Percentiles rank a stretch among this genome's conserved stretches.
These are phyloP conservation scores for Phialophora verrucosa DNA, from an alignment of 2,329 filamentous ascomycete genomes.

Conservation along the genomic window DNA sequence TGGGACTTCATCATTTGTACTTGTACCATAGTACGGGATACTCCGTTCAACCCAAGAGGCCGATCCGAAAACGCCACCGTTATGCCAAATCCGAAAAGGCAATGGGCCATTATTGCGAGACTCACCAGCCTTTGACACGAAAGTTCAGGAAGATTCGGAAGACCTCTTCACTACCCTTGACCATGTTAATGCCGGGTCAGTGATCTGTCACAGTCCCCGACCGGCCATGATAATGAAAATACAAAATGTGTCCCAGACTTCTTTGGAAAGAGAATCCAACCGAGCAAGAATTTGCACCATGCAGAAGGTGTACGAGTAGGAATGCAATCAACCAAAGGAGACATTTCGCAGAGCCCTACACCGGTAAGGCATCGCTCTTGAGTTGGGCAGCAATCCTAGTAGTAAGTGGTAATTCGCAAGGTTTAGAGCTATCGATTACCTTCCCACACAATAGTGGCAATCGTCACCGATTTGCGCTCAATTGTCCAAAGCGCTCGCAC, in stretches of 20 bases:
- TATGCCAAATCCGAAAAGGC: slow-evolving; percentile 1
- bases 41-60: neutral
- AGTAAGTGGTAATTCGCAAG: neutral
- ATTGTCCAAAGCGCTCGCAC: neutral
- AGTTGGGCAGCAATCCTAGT: too few species aligned
- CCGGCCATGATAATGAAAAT: neutral
- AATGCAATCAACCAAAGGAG: slow-evolving; percentile 7
- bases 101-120: neutral
- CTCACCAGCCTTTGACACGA: slow-evolving; percentile 9
- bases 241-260: neutral
- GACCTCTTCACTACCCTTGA: neutral
- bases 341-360: neutral
- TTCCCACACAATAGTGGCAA: neutral
- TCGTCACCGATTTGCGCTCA: neutral
- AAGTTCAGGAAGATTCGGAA: neutral
- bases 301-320: slow-evolving; percentile 1
- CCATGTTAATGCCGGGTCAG: neutral
- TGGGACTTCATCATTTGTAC: slow-evolving; percentile 6
- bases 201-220: neutral
- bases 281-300: neutral
- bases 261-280: neutral
- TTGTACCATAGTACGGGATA: neutral
- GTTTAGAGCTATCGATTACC: neutral
- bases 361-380: too few species aligned
- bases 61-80: slow-evolving; percentile 12